A percentile compares a stretch with the other conserved stretches of the same genome.
Conservation (phyloP, 345 rosid species). For the Euphorbia lathyris region DNA sequence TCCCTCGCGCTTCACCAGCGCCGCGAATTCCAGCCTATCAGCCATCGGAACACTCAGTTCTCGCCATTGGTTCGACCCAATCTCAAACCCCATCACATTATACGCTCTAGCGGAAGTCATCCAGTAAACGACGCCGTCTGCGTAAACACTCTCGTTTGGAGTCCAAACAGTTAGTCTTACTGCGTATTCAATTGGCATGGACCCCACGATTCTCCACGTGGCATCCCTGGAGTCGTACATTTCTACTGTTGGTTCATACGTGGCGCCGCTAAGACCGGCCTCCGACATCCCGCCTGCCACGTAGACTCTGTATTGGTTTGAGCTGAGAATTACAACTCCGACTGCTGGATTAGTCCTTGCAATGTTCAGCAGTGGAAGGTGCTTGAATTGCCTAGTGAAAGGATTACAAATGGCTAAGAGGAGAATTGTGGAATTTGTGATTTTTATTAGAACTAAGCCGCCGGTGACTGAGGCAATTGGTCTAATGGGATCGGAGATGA, state of each 20-base stretch:
- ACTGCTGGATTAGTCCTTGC: slow-evolving; percentile 45
- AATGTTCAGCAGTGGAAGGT: slow-evolving; percentile 36
- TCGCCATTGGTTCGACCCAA: slow-evolving; percentile 38
- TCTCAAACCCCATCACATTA: slow-evolving; percentile 42
- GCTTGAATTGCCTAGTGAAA: slow-evolving; percentile 35
- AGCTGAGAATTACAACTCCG: slow-evolving; percentile 33
- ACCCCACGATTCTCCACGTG: slow-evolving; percentile 32
- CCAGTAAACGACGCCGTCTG: slow-evolving; percentile 45
- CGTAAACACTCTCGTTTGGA: slow-evolving; percentile 45
- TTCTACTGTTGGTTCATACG: slow-evolving; percentile 42
- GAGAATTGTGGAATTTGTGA: slow-evolving; percentile 28
- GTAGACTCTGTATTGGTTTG: slow-evolving; percentile 26
- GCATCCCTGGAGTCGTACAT: slow-evolving; percentile 37
- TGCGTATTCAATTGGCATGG: slow-evolving; percentile 44
- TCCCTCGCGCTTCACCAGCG: slow-evolving; percentile 24
- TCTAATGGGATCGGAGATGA: slow-evolving; percentile 35
- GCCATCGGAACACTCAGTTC: slow-evolving; percentile 44
- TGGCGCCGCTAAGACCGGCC: slow-evolving; percentile 30
- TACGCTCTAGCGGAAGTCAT: slow-evolving; percentile 58
- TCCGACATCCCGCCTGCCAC: slow-evolving; percentile 61
- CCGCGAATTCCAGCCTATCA: slow-evolving; percentile 47
- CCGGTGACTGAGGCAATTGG: slow-evolving; percentile 31
- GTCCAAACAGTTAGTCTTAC: slow-evolving; percentile 62
- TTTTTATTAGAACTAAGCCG: slow-evolving; percentile 38
- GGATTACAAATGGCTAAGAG: slow-evolving; percentile 44